These are phyloP conservation scores for Coemansia umbellata DNA, from an alignment of 192 early-diverging fungal genomes.

Conservation along the genomic window DNA sequence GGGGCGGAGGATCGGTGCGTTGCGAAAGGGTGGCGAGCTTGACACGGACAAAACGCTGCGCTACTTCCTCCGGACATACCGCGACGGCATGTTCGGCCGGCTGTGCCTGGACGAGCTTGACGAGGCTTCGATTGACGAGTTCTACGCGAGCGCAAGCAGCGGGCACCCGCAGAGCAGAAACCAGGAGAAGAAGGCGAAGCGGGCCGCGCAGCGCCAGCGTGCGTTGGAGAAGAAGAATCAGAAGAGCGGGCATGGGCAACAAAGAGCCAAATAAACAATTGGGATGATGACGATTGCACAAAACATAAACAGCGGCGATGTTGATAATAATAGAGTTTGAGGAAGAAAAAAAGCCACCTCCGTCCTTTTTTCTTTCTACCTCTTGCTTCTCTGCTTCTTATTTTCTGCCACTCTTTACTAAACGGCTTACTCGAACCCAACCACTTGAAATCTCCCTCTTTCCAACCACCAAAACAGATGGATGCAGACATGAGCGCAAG, in stretches of 20 bases:
- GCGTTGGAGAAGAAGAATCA: constrained; percentile 8
- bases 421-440: too few relatives aligned
- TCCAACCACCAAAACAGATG: not conserved
- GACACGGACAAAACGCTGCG: constrained; percentile 65
- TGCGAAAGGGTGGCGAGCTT: constrained; percentile 61
- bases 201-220: constrained; percentile 36
- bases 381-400: too few relatives aligned
- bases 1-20: constrained; percentile 61
- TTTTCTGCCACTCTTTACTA: too few relatives aligned
- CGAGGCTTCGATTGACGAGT: constrained; percentile 46
- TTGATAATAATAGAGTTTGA: too few relatives aligned
- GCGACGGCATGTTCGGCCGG: constrained; percentile 76
- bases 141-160: constrained; percentile 34
- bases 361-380: too few relatives aligned
- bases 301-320: too few relatives aligned
- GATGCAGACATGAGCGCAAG: not conserved
- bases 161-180: constrained; percentile 31
- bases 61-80: constrained; percentile 73
- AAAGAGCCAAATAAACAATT: too few relatives aligned
- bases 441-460: too few relatives aligned
- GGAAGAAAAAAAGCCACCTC: too few relatives aligned
- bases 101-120: constrained; percentile 81
- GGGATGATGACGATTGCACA: too few relatives aligned
- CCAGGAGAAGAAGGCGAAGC: constrained; percentile 42
- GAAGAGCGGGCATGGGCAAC: too few relatives aligned